Conservation (phyloP, 805 yeast species). For the Spathaspora arborariae region DNA sequence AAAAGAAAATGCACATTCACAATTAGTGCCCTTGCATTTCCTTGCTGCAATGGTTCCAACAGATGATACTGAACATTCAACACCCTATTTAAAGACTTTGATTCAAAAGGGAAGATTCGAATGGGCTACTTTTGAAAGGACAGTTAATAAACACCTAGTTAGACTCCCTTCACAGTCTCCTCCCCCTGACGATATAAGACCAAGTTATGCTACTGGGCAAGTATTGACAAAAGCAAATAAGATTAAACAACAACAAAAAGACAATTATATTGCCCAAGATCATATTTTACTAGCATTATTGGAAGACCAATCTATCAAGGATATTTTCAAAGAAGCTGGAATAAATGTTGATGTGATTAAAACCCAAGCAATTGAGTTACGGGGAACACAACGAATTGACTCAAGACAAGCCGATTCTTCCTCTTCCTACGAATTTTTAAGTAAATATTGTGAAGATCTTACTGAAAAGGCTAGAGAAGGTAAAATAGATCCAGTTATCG, state of each 20-base stretch:
- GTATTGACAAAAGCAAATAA: slow-evolving; percentile 72
- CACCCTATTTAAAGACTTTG: slow-evolving; percentile 69
- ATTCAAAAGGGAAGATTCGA: slow-evolving; percentile 86
- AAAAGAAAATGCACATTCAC: slow-evolving; percentile 77
- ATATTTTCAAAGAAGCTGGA: slow-evolving; percentile 66
- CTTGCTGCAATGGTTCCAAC: slow-evolving; percentile 85
- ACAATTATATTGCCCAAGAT: slow-evolving; percentile 89
- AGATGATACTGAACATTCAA: slow-evolving; percentile 43
- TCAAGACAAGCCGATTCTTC: slow-evolving; percentile 92
- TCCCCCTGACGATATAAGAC: slow-evolving; percentile 76
- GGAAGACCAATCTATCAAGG: slow-evolving; percentile 70
- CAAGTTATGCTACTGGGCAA: slow-evolving; percentile 73
- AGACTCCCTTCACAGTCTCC: slow-evolving; percentile 86
- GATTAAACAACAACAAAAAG: slow-evolving; percentile 84
- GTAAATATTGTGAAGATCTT: slow-evolving; percentile 89
- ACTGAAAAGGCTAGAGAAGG: slow-evolving; percentile 93
- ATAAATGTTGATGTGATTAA: slow-evolving; percentile 70
- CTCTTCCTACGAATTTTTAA: slow-evolving; percentile 73
- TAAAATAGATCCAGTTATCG: slow-evolving; percentile 95
- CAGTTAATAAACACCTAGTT: slow-evolving; percentile 77
- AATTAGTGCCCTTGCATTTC: slow-evolving; percentile 82
- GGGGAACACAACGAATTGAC: slow-evolving; percentile 91
- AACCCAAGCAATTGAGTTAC: slow-evolving; percentile 70
- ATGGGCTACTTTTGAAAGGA: slow-evolving; percentile 73
- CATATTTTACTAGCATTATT: slow-evolving; percentile 82